Evolutionary conservation across 225 moss, liverwort and hornwort genomes (phyloP).

Genomic region (Polytrichum commune): DNA sequence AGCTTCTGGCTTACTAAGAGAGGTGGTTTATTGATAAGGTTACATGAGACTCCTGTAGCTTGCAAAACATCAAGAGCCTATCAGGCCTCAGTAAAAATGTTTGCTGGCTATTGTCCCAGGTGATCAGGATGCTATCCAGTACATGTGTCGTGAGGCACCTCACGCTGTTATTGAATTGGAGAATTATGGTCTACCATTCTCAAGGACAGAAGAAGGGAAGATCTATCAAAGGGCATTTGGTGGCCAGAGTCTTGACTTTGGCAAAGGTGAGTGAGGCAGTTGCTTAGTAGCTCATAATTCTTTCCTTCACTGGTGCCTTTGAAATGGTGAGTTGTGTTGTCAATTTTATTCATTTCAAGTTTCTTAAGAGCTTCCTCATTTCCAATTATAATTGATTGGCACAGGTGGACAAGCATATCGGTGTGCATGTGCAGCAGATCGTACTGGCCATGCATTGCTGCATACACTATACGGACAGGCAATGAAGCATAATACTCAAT

Average conservation of each 20-base stretch:
- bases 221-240: conserved; percentile 97
- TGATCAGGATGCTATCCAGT: conserved; percentile 98
- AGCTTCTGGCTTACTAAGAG: no score
- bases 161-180: conserved; percentile 92
- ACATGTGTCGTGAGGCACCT: conserved; percentile 97
- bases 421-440: conserved; percentile 97
- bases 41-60: no score
- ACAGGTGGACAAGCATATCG: conserved; percentile 94
- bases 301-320: no score
- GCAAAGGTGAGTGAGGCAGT: conserved; percentile 52
- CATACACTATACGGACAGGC: conserved; percentile 98
- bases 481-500: conserved; percentile 98
- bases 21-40: neutral
- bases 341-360: no score
- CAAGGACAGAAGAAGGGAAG: conserved; percentile 89
- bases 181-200: conserved; percentile 93
- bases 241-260: conserved; percentile 95
- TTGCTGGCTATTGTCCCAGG: conserved; percentile 34
- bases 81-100: no score
- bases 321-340: no score
- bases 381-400: neutral
- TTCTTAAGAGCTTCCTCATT: no score
- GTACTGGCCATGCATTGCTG: conserved; percentile 94
- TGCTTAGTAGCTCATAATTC: no score
- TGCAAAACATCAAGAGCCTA: no score